Percentiles rank a stretch among this genome's conserved stretches.
Conservation (phyloP, 2,329 filamentous ascomycete species). For the Cercospora berteroae region DNA sequence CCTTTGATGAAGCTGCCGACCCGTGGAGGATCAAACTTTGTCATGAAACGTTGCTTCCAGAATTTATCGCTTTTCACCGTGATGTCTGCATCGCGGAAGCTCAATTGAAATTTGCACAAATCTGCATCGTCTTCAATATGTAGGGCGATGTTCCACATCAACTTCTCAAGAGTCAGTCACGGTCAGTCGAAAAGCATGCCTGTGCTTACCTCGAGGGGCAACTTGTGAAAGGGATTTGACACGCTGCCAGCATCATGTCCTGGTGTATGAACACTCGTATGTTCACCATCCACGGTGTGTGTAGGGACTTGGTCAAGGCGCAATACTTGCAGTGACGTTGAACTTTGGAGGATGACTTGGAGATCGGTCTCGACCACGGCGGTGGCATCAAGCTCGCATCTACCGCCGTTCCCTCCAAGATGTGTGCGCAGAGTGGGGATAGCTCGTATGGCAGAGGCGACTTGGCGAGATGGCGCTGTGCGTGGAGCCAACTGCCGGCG, state of each 20-base stretch:
- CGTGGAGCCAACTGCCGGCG: neutral
- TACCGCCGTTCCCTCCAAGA: neutral
- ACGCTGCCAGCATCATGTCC: neutral
- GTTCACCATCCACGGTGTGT: neutral
- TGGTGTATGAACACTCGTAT: neutral
- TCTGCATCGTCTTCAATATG: constrained; percentile 45
- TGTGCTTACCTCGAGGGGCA: constrained; percentile 32
- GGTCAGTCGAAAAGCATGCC: neutral
- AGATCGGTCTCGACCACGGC: neutral
- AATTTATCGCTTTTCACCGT: constrained; percentile 46
- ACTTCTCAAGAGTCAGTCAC: constrained; percentile 30
- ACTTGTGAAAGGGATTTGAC: constrained; percentile 25
- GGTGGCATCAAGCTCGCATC: neutral
- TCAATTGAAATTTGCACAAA: constrained; percentile 41
- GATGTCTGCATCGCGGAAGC: constrained; percentile 42
- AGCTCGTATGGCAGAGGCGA: neutral
- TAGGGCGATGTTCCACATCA: constrained; percentile 43
- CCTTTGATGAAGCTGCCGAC: constrained; percentile 17
- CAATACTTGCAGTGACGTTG: neutral
- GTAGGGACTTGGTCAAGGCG: neutral
- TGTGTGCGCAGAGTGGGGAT: neutral
- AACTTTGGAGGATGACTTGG: neutral
- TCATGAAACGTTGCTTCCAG: constrained; percentile 49
- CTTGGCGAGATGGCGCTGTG: neutral
- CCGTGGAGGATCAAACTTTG: constrained; percentile 42